Conservation (phyloP, 2,329 filamentous ascomycete genomes). For the Paecilomyces niveus region DNA sequence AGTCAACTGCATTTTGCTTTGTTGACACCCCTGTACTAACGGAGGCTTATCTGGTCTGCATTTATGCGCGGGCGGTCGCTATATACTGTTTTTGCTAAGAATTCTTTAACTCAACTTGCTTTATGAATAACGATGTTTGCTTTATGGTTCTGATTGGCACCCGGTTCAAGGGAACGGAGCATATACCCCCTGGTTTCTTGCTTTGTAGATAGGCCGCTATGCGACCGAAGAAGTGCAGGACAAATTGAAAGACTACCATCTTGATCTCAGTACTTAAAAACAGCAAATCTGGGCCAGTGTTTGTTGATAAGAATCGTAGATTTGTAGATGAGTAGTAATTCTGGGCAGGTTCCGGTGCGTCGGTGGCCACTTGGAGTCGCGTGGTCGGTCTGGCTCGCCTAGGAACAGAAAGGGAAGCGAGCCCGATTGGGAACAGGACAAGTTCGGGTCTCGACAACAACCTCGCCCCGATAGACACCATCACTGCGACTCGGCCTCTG, state of each 20-base stretch:
- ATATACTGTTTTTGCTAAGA: conserved; percentile 12
- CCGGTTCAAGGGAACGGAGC: not conserved
- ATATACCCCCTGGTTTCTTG: conserved; percentile 3
- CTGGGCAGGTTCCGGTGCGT: too few species aligned
- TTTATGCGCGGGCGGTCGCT: conserved; percentile 18
- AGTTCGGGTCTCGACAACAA: not conserved
- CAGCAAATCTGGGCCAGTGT: too few species aligned
- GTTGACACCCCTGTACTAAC: conserved; percentile 8
- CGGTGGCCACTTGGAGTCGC: too few species aligned
- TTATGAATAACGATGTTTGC: not conserved
- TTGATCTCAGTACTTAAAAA: not conserved
- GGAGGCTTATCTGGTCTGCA: conserved; percentile 17
- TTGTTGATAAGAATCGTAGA: too few species aligned
- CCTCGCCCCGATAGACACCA: not conserved
- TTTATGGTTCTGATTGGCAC: not conserved
- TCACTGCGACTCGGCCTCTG: not conserved
- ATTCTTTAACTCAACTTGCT: conserved; percentile 6
- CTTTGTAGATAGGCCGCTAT: conserved; percentile 1
- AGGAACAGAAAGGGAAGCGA: conserved; percentile 5
- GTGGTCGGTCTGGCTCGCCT: not conserved
- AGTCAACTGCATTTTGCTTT: conserved; percentile 11
- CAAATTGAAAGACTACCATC: not conserved
- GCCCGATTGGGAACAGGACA: not conserved
- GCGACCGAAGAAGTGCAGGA: not conserved
- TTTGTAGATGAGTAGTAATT: too few species aligned